These are phyloP conservation scores for Suillus tomentosus DNA, from an alignment of 768 basidiomycete genomes.

Conservation along the genomic window DNA sequence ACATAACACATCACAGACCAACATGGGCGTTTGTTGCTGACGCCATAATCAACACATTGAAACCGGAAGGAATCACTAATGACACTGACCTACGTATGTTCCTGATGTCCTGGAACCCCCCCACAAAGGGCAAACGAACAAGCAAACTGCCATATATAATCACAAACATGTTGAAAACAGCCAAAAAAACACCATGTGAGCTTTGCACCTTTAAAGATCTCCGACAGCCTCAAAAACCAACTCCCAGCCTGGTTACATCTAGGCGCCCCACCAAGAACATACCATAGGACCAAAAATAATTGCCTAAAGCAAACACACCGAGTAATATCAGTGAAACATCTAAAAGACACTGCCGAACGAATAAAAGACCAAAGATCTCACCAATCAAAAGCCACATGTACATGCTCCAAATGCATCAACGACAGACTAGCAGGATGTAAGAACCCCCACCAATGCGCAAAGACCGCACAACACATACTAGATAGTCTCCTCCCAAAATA, in stretches of 20 bases:
- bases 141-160: neutral
- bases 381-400: neutral
- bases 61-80: neutral
- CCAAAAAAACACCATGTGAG: conserved; percentile 3
- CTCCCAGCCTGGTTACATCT: neutral
- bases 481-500: neutral
- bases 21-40: neutral
- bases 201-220: neutral
- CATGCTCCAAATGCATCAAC: neutral
- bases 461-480: neutral
- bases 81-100: no score
- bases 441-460: neutral
- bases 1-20: neutral
- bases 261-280: neutral
- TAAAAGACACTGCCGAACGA: neutral
- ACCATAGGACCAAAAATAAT: neutral
- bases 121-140: neutral
- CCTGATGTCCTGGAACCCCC: no score
- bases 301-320: neutral
- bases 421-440: neutral
- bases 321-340: neutral
- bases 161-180: neutral
- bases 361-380: fast-evolving
- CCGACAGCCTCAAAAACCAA: neutral
- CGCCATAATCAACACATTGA: fast-evolving